These are phyloP conservation scores for Nissolia schottii DNA, from an alignment of 306 rosid species.

Conservation along the genomic window DNA sequence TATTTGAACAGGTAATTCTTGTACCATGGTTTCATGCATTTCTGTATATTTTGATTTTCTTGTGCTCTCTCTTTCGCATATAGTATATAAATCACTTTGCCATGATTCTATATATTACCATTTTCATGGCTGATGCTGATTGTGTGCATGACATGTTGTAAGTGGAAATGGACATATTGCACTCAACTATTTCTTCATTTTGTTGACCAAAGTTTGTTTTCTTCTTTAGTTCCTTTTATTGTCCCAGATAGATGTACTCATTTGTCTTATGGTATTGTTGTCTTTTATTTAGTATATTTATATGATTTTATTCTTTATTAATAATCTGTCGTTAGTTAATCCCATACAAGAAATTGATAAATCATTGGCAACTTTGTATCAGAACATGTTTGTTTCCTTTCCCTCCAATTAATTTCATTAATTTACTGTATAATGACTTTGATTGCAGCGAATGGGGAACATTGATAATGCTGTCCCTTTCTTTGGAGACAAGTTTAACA, in stretches of 20 bases:
- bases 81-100: not conserved
- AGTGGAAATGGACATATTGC: not conserved
- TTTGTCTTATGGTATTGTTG: not conserved
- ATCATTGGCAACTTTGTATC: not conserved
- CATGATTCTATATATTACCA: not conserved
- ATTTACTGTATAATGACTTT: slow-evolving; percentile 28
- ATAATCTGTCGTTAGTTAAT: not conserved
- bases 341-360: not conserved
- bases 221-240: not conserved
- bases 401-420: slow-evolving; percentile 17
- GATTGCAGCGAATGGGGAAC: slow-evolving; percentile 90
- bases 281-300: not conserved
- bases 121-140: not conserved
- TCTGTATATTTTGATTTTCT: not conserved
- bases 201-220: not conserved
- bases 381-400: slow-evolving; percentile 9
- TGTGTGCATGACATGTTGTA: not conserved
- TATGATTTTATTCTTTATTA: not conserved
- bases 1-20: slow-evolving; percentile 77
- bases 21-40: not conserved
- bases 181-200: slow-evolving; percentile 10
- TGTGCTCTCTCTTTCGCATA: not conserved
- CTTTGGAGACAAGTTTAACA: slow-evolving; percentile 78
- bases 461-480: slow-evolving; percentile 83
- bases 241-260: not conserved